A percentile compares a stretch with the other conserved stretches of the same genome.
phyloP scores from a whole-genome alignment of 164 flowering plant genomes.

The Magnolia sinica region DNA sequence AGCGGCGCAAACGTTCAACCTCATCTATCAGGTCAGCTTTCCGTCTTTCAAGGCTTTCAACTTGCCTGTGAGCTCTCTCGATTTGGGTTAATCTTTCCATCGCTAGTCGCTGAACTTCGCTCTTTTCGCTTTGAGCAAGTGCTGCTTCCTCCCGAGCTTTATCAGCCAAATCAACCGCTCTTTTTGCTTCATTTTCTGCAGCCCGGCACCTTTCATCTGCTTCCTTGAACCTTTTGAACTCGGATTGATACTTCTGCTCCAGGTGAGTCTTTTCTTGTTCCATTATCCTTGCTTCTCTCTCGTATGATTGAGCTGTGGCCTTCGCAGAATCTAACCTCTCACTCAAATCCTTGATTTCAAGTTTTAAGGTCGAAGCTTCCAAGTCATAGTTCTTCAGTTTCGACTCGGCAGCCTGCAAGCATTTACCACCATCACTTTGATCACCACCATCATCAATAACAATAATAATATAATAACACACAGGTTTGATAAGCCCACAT shows the following conservation, averaged over 20 bases:
- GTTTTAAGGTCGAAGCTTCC: slow-evolving; percentile 55
- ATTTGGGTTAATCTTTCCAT: slow-evolving; percentile 79
- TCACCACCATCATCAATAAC: not conserved
- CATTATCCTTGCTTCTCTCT: slow-evolving; percentile 61
- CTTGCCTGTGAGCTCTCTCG: slow-evolving; percentile 76
- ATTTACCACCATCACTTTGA: not conserved
- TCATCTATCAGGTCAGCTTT: slow-evolving; percentile 52
- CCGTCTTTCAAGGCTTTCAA: slow-evolving; percentile 69
- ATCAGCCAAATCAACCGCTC: slow-evolving; percentile 84
- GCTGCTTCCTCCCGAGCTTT: slow-evolving; percentile 75
- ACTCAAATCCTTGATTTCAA: slow-evolving; percentile 53
- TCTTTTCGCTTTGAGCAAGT: slow-evolving; percentile 66
- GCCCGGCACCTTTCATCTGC: slow-evolving; percentile 67
- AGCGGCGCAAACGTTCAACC: slow-evolving; percentile 42
- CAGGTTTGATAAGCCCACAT: not conserved
- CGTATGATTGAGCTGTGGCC: slow-evolving; percentile 65
- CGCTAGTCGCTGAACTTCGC: slow-evolving; percentile 60
- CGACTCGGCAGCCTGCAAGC: slow-evolving; percentile 76
- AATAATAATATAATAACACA: no score
- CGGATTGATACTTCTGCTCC: slow-evolving; percentile 70
- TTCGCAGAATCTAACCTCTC: slow-evolving; percentile 63
- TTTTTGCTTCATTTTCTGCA: slow-evolving; percentile 84
- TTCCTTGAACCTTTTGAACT: slow-evolving; percentile 73
- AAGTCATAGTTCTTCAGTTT: slow-evolving; percentile 61
- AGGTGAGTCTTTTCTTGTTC: slow-evolving; percentile 75